Base-by-base conservation (phyloP, 192 early-diverging fungal species). In the Gryganskiella cystojenkinii region DNA sequence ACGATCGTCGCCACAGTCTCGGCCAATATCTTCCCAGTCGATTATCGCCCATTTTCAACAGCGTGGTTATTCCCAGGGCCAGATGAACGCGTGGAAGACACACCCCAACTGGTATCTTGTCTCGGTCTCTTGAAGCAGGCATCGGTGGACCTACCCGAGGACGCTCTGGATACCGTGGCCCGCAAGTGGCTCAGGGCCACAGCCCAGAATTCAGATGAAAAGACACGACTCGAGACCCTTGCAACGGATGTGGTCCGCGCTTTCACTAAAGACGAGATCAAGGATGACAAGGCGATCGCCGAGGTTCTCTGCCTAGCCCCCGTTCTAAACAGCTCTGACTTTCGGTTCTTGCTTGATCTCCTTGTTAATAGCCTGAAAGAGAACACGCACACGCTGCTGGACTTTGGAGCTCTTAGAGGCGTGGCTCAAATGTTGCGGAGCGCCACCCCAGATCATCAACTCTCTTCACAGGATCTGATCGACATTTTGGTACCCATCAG, bases 381-480 rank as follows among this genome's bases (percentile, higher is more conserved):
- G n/a, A n/a, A n/a, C 42, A 14, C 34, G n/a, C 35, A n/a, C n/a
- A n/a, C 11, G 13, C 13, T 60, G 1, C 25, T 60, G 10, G 42
- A 46, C 20, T n/a, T 43, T 17, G 24, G 24, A 1, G 34, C 40
- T 3, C 46, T 62, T n/a, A 25, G 45, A 62, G 60, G 44, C 2
- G 2, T 62, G 30, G 60, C 46, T 1, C 60, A 49, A n/a, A 13
- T 64, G 37, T 8, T 64, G 30, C 30, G 35, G 25, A 7, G 10
- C 5, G 61, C 61, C 17, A 14, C 30, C 2, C 49, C 20, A 4
- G 35, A 33, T 7, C 24, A 40, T 22, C n/a, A n/a, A n/a, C n/a
- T 52, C n/a, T 28, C 43, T 31, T 15, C 46, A 3, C 46, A 37
- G n/a, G 49, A 64, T 25, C 52, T 51, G 61, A 44, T 64, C 46